phyloP scores from a whole-genome alignment of 176 grass and related monocot species.

The Rhynchospora breviuscula region DNA sequence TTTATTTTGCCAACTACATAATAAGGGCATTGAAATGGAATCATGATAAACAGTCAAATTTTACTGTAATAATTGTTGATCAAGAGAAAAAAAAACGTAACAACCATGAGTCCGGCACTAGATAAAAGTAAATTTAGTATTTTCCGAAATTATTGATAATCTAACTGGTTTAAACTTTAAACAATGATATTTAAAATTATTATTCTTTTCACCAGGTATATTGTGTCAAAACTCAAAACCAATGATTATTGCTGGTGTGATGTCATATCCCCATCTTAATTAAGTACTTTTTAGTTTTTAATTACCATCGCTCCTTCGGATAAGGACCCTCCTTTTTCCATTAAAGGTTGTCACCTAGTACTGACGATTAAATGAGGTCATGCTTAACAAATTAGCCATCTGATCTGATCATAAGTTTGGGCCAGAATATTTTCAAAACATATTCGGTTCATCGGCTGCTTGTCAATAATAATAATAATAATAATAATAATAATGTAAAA shows the following conservation, averaged over 20 bases:
- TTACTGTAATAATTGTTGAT: background rate
- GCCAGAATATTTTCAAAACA: background rate
- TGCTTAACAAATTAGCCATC: background rate
- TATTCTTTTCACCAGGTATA: background rate
- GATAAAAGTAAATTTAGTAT: background rate
- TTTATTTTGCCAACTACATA: no score
- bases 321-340: background rate
- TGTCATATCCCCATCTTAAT: background rate
- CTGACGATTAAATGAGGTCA: background rate
- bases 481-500: no score
- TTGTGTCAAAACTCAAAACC: background rate
- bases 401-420: background rate
- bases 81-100: background rate
- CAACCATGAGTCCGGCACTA: background rate
- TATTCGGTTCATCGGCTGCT: background rate
- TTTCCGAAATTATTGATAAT: background rate
- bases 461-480: no score
- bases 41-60: background rate
- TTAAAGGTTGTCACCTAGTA: background rate
- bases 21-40: no score
- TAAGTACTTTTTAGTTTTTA: background rate
- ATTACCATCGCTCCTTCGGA: background rate
- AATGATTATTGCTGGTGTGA: background rate
- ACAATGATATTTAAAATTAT: background rate
- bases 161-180: background rate